Evolutionary conservation across 345 rosid species (phyloP), one percentile per base, ranked within the genome.

Genomic region (Ceriops tagal): DNA sequence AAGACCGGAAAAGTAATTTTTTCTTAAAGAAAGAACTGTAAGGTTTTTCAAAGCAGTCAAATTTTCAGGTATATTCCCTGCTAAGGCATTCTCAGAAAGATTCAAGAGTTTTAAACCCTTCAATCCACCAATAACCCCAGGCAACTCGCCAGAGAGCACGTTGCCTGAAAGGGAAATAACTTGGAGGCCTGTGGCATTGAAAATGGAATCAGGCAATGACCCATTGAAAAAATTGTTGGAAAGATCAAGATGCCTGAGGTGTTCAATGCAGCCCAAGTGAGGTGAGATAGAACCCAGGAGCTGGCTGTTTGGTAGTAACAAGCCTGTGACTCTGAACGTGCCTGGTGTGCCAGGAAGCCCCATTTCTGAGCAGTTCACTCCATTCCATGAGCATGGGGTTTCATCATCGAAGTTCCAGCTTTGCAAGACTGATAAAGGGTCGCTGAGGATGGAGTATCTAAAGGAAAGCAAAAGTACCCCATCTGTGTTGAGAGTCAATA

Each of bases 61-160:
- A 73, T 31, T 83, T 64, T 10, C 61, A 1, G 97, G 98, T 13
- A 89, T 59, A 5, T 77, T 67, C 18, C 98, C 96, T 2, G 88
- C 78, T 53, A 91, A 80, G 43, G 96, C 90, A 72, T 95, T 95
- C 11, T 81, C 87, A 1, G 97, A 88, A 67, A 95, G 90, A 78
- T 95, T 88, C 81, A 95, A 56, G 59, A 78, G 28, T 85, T 78
- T 81, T 63, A 93, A 85, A 43, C 74, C 67, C 62, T 20, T 68
- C 81, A 83, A 66, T 21, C 61, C 75, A 27, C 80, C 81, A 11
- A 88, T 26, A 31, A 77, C 68, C 62, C 79, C 84, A 1, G 91
- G 84, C 71, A 93, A 65, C 71, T 75, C 85, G 56, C 98, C 93
- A 15, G 92, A 87, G 59, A 90, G 78, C 67, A 75, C 81, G 71